Conservation (phyloP, 352 stramenopile genomes). For the Phytophthora syringae region DNA sequence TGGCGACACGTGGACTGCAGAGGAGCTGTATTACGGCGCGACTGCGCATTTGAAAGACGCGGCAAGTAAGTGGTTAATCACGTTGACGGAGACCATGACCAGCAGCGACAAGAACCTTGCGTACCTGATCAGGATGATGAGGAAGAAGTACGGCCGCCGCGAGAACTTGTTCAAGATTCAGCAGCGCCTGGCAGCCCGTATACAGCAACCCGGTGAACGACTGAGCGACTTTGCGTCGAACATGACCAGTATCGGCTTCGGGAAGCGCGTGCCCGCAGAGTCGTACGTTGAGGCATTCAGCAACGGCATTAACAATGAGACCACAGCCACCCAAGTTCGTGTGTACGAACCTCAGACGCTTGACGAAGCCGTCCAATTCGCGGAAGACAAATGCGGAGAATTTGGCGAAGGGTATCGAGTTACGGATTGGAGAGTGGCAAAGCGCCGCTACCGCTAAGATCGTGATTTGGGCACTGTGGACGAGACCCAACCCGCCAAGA, state of each 20-base stretch:
- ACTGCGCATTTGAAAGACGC: neutral
- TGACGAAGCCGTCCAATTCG: neutral
- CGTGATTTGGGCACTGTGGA: neutral
- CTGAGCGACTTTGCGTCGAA: neutral
- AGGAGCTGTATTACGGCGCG: neutral
- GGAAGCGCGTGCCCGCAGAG: neutral
- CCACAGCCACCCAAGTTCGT: neutral
- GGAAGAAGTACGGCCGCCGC: constrained; percentile 1
- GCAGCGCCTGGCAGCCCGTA: neutral
- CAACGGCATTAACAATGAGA: neutral
- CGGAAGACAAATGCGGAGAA: constrained; percentile 1
- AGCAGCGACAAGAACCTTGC: neutral
- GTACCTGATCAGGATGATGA: neutral
- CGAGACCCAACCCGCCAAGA: neutral
- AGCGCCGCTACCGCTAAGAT: neutral
- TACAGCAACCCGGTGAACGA: constrained; percentile 1
- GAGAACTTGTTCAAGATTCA: neutral
- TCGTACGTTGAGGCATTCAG: neutral
- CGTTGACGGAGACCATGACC: neutral
- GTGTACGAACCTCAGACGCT: neutral
- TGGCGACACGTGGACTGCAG: neutral
- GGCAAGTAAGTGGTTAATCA: constrained; percentile 1
- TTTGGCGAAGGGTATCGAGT: neutral
- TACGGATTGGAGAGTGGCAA: neutral
- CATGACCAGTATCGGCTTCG: neutral